phyloP scores from a whole-genome alignment of 495 filamentous ascomycete species.

The Xylaria flabelliformis region DNA sequence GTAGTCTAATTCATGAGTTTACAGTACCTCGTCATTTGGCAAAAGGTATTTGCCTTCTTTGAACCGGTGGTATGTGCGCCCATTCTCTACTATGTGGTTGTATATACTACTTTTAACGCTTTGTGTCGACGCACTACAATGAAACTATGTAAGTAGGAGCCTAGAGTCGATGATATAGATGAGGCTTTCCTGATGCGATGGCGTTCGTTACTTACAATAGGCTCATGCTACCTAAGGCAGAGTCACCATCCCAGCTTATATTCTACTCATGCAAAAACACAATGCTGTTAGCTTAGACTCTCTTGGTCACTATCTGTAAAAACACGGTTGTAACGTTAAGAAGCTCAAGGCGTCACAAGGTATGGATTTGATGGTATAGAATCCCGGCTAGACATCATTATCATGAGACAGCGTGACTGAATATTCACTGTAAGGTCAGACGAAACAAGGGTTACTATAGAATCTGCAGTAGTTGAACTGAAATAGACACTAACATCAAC shows the following conservation, averaged over 20 bases:
- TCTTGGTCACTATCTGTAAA: neutral
- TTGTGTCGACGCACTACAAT: constrained; percentile 15
- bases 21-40: constrained; percentile 40
- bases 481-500: constrained; percentile 15
- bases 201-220: constrained; percentile 17
- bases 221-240: constrained; percentile 25
- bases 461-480: neutral
- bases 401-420: neutral
- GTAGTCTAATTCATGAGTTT: neutral
- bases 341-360: neutral
- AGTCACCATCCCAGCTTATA: constrained; percentile 19
- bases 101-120: constrained; percentile 27
- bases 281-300: neutral
- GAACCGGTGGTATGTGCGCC: constrained; percentile 39
- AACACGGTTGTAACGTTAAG: neutral
- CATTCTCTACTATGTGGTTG: constrained; percentile 35
- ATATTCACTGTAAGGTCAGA: neutral
- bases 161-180: neutral
- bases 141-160: neutral
- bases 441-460: neutral
- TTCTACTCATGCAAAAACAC: neutral
- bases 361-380: neutral
- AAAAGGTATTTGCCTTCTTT: constrained; percentile 38
- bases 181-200: neutral
- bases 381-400: neutral